Evolutionary conservation across 2,329 filamentous ascomycete genomes (phyloP), one percentile per base, ranked within the genome.

Genomic region (Clathrospora elynae): DNA sequence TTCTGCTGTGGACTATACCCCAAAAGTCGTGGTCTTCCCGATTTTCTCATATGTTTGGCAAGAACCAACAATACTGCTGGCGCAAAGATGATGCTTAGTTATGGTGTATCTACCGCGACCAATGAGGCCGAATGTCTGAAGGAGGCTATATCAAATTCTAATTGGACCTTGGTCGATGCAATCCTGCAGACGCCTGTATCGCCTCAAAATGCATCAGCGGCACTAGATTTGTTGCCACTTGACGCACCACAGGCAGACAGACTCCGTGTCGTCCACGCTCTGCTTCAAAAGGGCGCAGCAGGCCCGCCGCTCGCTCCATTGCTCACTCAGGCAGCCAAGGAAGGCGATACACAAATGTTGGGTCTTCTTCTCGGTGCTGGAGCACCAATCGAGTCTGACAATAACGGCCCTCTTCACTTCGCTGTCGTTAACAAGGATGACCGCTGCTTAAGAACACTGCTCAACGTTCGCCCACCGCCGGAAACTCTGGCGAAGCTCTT

Each of bases 1-100:
- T 57, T 69, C 24, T 67, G 62, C 37, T 70, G 66, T 35, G 64
- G 67, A 10, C 46, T 70, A 11, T 50, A 59, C 25, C 57, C 66
- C 12, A 33, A 52, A 1, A 65, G 50, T 19, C 55, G 61, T 9
- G 53, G 55, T 5, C 48, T 70, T 11, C 43, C 62, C 7, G 59
- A 57, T 30, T 48, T 70, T 11, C 55, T 70, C 3, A 48, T 65
- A n/a, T 53, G 55, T 13, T 56, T 64, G n/a, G 49, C 51, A 2
- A 59, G 61, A 29, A 57, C 55, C 5, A 60, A 68, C 20, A 57
- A 65, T 16, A 57, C 57, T 9, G 30, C 39, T 11, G 61, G 66
- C 14, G 62, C 64, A n/a, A 53, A 51, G 19, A 53, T 67, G 58
- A 56, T 70, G 50, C 42, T 69, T 23, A 55, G 48, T 9, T 55